These are phyloP conservation scores for Chytriomyces confervae DNA, from an alignment of 192 early-diverging fungal genomes.

Conservation along the genomic window DNA sequence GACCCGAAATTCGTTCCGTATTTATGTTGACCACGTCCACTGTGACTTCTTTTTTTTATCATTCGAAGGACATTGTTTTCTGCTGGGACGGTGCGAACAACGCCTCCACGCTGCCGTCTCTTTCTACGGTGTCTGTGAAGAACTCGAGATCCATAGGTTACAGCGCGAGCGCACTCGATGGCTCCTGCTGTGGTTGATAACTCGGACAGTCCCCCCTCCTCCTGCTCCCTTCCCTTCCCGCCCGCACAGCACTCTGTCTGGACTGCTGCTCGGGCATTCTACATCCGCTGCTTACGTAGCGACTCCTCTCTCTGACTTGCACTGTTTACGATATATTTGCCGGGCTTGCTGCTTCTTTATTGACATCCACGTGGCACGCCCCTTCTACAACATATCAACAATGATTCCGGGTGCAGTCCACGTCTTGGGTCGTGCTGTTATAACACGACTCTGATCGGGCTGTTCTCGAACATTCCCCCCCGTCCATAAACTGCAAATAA, in stretches of 20 bases:
- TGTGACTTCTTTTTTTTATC: background rate
- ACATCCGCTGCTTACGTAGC: background rate
- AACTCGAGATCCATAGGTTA: background rate
- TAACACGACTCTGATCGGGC: background rate
- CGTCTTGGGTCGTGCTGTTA: background rate
- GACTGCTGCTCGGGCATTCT: background rate
- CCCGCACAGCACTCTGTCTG: background rate
- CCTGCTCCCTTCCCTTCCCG: too few species aligned
- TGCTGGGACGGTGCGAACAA: background rate
- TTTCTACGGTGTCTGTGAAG: background rate
- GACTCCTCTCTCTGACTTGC: background rate
- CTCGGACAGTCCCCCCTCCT: too few species aligned
- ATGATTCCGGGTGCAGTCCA: background rate
- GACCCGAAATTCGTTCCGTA: background rate
- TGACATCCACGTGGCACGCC: background rate
- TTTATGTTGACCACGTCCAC: background rate
- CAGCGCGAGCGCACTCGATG: background rate
- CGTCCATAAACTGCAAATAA: background rate
- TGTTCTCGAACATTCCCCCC: background rate
- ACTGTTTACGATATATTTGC: background rate
- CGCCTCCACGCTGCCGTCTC: background rate
- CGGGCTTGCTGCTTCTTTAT: background rate
- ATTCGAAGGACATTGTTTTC: background rate
- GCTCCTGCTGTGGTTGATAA: background rate
- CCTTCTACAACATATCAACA: conserved; percentile 5